Evolutionary conservation across 108 stramenopile genomes (phyloP).

Genomic region (Nitzschia inconspicua): DNA sequence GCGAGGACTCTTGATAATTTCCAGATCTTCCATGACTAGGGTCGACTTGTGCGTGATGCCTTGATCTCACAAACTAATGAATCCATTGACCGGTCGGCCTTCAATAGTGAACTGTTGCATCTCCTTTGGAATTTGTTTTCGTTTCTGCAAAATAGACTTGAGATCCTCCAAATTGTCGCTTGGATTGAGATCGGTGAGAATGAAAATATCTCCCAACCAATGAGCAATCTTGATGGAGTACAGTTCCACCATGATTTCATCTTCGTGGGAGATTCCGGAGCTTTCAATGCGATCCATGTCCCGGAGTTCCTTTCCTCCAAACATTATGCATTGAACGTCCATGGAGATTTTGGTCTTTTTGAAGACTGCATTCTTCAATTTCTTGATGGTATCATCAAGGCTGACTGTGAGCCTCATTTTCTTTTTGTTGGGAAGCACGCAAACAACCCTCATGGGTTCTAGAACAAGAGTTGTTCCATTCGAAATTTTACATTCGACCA

Average conservation of each 20-base stretch:
- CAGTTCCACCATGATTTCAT: conserved; percentile 14
- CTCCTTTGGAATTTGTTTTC: neutral
- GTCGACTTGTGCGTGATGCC: conserved; percentile 5
- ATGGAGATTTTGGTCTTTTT: conserved; percentile 4
- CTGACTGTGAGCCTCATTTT: conserved; percentile 10
- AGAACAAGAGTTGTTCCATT: conserved; percentile 8
- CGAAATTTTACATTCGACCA: neutral
- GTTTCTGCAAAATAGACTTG: conserved; percentile 1
- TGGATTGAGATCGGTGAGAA: neutral
- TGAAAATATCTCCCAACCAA: conserved; percentile 12
- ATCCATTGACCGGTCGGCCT: conserved; percentile 3
- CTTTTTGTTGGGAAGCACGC: conserved; percentile 1
- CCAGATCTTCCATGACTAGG: no score
- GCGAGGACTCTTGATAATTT: no score
- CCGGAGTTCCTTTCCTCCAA: conserved; percentile 20
- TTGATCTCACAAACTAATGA: conserved; percentile 11
- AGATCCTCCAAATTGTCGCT: neutral
- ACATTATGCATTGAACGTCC: conserved; percentile 21
- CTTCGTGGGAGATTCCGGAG: conserved; percentile 6
- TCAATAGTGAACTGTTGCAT: conserved; percentile 12
- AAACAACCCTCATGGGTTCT: conserved; percentile 12
- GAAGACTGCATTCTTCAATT: conserved; percentile 6
- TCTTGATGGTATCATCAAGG: conserved; percentile 5
- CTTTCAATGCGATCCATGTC: conserved; percentile 7
- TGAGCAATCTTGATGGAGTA: conserved; percentile 9